phyloP scores from a whole-genome alignment of 805 yeast genomes.

The Pichia kluyveri region DNA sequence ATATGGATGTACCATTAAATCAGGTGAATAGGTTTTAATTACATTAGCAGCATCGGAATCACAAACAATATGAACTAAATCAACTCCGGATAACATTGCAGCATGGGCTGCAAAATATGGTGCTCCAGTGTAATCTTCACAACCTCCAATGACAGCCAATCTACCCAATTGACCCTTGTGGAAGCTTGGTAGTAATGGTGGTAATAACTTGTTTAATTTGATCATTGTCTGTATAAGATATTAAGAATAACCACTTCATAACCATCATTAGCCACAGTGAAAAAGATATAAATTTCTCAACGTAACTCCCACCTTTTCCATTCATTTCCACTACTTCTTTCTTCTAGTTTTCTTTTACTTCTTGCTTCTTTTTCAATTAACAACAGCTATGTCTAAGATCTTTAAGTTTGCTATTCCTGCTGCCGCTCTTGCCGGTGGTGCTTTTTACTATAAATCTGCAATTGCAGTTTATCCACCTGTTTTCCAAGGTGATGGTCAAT shows the following conservation, averaged over 20 bases:
- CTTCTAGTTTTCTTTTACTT: background rate
- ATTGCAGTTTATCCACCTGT: constrained; percentile 30
- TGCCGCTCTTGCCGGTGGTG: constrained; percentile 36
- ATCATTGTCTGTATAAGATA: background rate
- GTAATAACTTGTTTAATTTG: constrained; percentile 39
- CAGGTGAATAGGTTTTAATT: constrained; percentile 84
- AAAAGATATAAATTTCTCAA: too few species aligned
- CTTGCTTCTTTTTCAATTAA: background rate
- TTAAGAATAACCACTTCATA: too few species aligned
- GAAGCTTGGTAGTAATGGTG: constrained; percentile 62
- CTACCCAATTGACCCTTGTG: constrained; percentile 92
- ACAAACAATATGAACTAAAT: constrained; percentile 84
- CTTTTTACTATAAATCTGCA: constrained; percentile 25
- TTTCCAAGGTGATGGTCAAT: constrained; percentile 55
- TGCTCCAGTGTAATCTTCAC: constrained; percentile 95
- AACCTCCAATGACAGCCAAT: constrained; percentile 84
- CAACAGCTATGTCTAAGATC: constrained; percentile 4
- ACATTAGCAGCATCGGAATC: constrained; percentile 68
- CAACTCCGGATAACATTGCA: constrained; percentile 78
- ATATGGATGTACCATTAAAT: constrained; percentile 94
- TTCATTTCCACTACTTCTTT: background rate
- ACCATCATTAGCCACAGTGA: too few species aligned
- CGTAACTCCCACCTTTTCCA: too few species aligned
- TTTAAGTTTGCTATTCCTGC: constrained; percentile 16
- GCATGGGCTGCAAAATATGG: constrained; percentile 88